A percentile compares a stretch with the other conserved stretches of the same genome.
Conservation (phyloP, 805 yeast species). For the Teunomyces aglyptinius region DNA sequence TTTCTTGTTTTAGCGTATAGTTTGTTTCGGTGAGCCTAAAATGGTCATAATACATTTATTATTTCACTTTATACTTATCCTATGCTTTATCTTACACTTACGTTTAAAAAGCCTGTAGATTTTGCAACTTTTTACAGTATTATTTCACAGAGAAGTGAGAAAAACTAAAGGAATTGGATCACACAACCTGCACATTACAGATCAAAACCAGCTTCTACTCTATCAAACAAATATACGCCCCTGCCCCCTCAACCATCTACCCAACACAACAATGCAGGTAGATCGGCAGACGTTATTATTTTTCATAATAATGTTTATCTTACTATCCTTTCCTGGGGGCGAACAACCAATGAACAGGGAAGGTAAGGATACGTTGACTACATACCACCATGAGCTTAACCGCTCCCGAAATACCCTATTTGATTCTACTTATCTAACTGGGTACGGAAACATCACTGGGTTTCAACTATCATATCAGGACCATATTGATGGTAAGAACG, state of each 20-base stretch:
- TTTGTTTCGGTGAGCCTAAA: conserved; percentile 4
- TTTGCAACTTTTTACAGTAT: no score
- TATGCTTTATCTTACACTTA: neutral
- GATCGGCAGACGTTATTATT: conserved; percentile 37
- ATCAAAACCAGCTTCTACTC: neutral
- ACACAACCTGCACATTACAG: neutral
- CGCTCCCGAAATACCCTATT: conserved; percentile 23
- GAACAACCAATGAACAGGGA: conserved; percentile 26
- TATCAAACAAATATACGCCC: neutral
- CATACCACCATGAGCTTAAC: conserved; percentile 23
- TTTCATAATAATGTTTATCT: conserved; percentile 34
- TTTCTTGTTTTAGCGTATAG: conserved; percentile 4
- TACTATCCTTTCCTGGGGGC: conserved; percentile 30
- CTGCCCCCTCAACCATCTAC: neutral
- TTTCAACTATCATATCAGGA: conserved; percentile 65
- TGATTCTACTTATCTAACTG: conserved; percentile 45
- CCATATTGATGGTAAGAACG: conserved; percentile 41
- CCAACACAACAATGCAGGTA: conserved; percentile 8
- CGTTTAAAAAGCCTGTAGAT: neutral
- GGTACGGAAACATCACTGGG: conserved; percentile 76
- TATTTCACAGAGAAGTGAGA: no score
- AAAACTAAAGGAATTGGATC: no score
- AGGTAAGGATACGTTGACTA: conserved; percentile 25
- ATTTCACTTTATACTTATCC: neutral
- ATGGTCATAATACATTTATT: neutral